A percentile compares a stretch with the other conserved stretches of the same genome.
These are phyloP conservation scores for Stylonectria norvegica DNA, from an alignment of 2,329 filamentous ascomycete species.

Conservation along the genomic window DNA sequence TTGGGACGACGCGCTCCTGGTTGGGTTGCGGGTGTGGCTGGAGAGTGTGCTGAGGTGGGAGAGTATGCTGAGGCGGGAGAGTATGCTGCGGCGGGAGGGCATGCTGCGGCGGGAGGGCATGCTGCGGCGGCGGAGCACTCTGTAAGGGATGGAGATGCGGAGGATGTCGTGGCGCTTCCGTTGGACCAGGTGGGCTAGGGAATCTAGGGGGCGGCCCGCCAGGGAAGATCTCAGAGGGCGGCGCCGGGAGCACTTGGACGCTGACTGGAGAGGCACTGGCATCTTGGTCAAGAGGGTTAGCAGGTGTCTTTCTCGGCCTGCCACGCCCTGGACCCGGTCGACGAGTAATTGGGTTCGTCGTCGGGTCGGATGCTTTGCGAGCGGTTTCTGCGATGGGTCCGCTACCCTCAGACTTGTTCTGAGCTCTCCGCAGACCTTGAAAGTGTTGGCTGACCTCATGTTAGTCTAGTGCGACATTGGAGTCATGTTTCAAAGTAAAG, in stretches of 20 bases:
- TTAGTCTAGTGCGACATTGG: constrained; percentile 20
- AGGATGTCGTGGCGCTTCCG: constrained; percentile 14
- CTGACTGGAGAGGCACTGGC: too few species aligned
- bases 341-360: constrained; percentile 56
- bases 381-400: constrained; percentile 33
- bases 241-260: too few species aligned
- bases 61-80: constrained; percentile 11
- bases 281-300: constrained; percentile 4
- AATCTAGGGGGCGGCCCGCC: constrained; percentile 13
- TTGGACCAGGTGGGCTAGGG: constrained; percentile 17
- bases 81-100: constrained; percentile 10
- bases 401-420: constrained; percentile 49
- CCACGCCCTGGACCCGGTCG: constrained; percentile 57
- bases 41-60: constrained; percentile 4
- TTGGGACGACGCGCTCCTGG: constrained; percentile 9
- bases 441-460: constrained; percentile 52
- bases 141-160: constrained; percentile 22
- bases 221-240: too few species aligned
- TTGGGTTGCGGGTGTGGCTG: constrained; percentile 11
- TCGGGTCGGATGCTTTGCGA: constrained; percentile 48
- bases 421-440: constrained; percentile 54
- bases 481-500: too few species aligned
- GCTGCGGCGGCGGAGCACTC: constrained; percentile 12
- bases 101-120: constrained; percentile 10
- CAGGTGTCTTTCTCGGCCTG: constrained; percentile 47